Percentiles rank a stretch among this genome's conserved stretches.
phyloP scores from a whole-genome alignment of 164 flowering plant species.

The Houttuynia cordata region DNA sequence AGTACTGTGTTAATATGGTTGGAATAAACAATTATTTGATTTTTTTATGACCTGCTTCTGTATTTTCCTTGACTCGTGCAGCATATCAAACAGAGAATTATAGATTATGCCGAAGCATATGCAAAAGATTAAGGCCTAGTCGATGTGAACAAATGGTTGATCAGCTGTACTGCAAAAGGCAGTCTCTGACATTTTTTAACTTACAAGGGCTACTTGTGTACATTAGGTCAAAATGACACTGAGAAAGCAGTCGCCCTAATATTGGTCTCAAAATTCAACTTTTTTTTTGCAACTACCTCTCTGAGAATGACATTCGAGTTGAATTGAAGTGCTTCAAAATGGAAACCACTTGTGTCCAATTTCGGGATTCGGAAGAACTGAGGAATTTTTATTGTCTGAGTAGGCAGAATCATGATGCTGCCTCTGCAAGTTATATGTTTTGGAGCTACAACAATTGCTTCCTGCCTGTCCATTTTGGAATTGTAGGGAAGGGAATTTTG shows the following conservation, averaged over 20 bases:
- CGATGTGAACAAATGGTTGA: not conserved
- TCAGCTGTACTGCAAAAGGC: too few relatives aligned
- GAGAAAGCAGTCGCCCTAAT: not conserved
- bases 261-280: too few relatives aligned
- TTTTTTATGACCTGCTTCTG: not conserved
- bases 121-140: slow-evolving; percentile 4
- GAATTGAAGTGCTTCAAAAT: not conserved
- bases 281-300: too few relatives aligned
- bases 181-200: not conserved
- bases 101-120: slow-evolving; percentile 6
- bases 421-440: too few relatives aligned
- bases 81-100: slow-evolving; percentile 12
- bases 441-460: too few relatives aligned
- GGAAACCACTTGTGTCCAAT: not conserved
- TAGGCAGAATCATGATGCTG: too few relatives aligned
- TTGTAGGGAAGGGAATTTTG: too few relatives aligned
- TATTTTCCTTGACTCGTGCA: not conserved
- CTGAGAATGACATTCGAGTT: not conserved
- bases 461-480: too few relatives aligned
- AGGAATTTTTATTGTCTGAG: not conserved
- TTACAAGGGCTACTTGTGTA: not conserved
- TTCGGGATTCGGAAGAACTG: not conserved
- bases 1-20: not conserved
- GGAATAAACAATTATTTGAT: not conserved
- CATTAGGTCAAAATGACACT: not conserved